Percentiles rank a stretch among this genome's conserved stretches.
Evolutionary conservation across 768 basidiomycete genomes (phyloP).

Genomic region (Cystobasidium onofrii): DNA sequence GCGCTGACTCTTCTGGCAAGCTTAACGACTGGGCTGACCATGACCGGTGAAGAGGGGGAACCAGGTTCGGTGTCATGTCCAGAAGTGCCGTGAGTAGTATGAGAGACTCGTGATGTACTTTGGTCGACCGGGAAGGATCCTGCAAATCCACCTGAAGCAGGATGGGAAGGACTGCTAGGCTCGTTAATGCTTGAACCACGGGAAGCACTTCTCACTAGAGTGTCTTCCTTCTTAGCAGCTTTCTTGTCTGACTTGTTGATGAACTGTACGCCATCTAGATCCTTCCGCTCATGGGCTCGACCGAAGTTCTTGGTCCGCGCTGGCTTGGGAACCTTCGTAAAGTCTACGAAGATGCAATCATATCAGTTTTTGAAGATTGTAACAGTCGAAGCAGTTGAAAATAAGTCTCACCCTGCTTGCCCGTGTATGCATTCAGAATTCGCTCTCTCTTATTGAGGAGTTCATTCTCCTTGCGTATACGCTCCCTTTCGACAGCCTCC

Average conservation of each 20-base stretch:
- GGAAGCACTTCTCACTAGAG: neutral
- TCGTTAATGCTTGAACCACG: slow-evolving; percentile 1
- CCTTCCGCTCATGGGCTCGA: neutral
- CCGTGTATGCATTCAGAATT: slow-evolving; percentile 22
- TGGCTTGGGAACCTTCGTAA: slow-evolving; percentile 22
- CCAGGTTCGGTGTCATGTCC: neutral
- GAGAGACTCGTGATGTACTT: neutral
- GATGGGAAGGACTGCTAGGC: neutral
- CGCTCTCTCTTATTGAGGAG: slow-evolving; percentile 8
- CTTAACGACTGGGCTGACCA: neutral
- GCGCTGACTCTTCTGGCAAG: neutral
- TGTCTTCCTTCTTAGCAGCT: neutral
- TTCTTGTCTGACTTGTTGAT: slow-evolving; percentile 12
- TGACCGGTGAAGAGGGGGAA: neutral
- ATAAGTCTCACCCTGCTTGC: slow-evolving; percentile 15
- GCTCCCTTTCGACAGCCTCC: slow-evolving; percentile 15
- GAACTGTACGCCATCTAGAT: slow-evolving; percentile 9
- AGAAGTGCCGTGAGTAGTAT: neutral
- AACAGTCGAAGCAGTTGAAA: too few relatives aligned
- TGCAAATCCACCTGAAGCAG: neutral
- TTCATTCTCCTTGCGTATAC: slow-evolving; percentile 3
- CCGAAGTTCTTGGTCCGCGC: slow-evolving; percentile 11
- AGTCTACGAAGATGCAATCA: slow-evolving; percentile 7
- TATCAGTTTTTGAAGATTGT: too few relatives aligned
- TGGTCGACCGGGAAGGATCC: neutral